A percentile compares a stretch with the other conserved stretches of the same genome.
These are phyloP conservation scores for Blattamonas nauphoetae DNA, from an alignment of 78 protist species.

Conservation along the genomic window DNA sequence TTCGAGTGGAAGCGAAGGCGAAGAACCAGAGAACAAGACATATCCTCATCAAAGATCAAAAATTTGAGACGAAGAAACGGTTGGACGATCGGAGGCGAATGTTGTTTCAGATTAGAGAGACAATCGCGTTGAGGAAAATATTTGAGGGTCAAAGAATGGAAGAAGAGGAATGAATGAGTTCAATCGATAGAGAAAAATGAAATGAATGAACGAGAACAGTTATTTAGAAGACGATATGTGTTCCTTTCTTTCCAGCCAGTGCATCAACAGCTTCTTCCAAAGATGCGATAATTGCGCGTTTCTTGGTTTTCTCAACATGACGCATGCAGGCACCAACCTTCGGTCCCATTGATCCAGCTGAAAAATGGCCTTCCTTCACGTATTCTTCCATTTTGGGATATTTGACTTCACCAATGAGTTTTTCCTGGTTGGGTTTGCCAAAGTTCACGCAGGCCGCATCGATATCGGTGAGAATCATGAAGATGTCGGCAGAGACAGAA, in stretches of 20 bases:
- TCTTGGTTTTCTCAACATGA: neutral
- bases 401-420: neutral
- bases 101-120: no score
- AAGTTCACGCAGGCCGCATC: neutral
- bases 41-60: no score
- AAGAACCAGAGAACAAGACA: no score
- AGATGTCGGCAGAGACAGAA: conserved; percentile 18
- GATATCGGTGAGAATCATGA: conserved; percentile 28
- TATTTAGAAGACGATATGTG: conserved; percentile 1
- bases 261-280: conserved; percentile 19
- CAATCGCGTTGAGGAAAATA: no score
- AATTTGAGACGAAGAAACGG: no score
- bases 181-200: no score
- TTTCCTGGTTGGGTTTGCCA: conserved; percentile 18
- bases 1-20: no score
- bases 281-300: conserved; percentile 4
- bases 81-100: no score
- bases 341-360: conserved; percentile 34
- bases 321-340: conserved; percentile 24
- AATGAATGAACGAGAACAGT: no score
- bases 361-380: conserved; percentile 14
- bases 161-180: no score
- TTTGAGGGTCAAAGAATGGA: no score
- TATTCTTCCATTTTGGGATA: conserved; percentile 7
- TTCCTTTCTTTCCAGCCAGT: neutral